A percentile compares a stretch with the other conserved stretches of the same genome.
Evolutionary conservation across 2,329 filamentous ascomycete species (phyloP).

Genomic region (Alternaria sp.): DNA sequence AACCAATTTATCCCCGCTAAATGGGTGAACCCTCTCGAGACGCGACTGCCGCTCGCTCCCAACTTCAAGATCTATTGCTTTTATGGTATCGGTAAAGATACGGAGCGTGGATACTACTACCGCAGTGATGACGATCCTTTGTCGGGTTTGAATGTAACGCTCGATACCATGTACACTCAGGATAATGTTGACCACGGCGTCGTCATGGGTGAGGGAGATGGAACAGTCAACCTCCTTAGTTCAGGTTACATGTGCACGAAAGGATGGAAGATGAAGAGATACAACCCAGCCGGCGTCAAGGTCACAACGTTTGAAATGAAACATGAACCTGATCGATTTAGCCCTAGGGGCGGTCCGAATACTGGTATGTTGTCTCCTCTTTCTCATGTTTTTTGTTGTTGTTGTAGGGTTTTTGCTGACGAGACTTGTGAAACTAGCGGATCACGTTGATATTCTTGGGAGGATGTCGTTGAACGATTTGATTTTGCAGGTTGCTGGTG

Average conservation of each 20-base stretch:
- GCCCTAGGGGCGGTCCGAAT: conserved; percentile 75
- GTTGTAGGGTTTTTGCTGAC: conserved; percentile 12
- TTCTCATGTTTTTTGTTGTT: neutral
- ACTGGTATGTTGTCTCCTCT: conserved; percentile 60
- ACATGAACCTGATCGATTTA: conserved; percentile 93
- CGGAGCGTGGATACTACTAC: conserved; percentile 93
- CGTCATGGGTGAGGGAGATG: conserved; percentile 94
- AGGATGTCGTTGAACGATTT: conserved; percentile 89
- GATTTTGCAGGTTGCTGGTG: conserved; percentile 85
- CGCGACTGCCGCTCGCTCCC: conserved; percentile 84
- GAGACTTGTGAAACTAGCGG: conserved; percentile 60
- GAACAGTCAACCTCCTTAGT: conserved; percentile 92
- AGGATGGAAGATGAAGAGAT: conserved; percentile 92
- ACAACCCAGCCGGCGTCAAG: conserved; percentile 85
- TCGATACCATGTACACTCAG: conserved; percentile 61
- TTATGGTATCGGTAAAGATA: conserved; percentile 93
- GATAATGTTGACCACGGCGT: conserved; percentile 80
- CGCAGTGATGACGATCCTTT: conserved; percentile 71
- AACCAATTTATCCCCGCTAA: conserved; percentile 66
- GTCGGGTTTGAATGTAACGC: conserved; percentile 72
- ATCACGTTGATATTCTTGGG: conserved; percentile 96
- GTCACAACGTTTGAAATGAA: conserved; percentile 94
- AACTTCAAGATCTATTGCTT: conserved; percentile 97
- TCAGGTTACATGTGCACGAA: conserved; percentile 96
- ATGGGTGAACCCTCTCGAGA: conserved; percentile 96